Conservation (phyloP, 176 grass and related monocot genomes). For the Ensete glaucum region DNA sequence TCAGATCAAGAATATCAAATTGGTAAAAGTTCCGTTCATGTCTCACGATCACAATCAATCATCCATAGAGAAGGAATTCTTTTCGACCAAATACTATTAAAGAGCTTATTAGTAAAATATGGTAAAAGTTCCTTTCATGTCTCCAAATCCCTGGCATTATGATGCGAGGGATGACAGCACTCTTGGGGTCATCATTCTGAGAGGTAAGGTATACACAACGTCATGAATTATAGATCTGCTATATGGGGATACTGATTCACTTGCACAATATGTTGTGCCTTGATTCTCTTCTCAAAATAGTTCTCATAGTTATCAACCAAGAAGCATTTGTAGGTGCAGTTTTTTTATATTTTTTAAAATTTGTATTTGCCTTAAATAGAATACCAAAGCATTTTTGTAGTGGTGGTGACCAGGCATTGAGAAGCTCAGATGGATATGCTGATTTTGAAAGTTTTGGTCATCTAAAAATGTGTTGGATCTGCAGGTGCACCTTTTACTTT, state of each 20-base stretch:
- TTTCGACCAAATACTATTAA: slow-evolving; percentile 88
- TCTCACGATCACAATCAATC: slow-evolving; percentile 79
- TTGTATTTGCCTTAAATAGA: slow-evolving; percentile 28
- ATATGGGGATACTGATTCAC: no score
- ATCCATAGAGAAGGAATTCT: slow-evolving; percentile 75
- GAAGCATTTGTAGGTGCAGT: no score
- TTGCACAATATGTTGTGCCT: no score
- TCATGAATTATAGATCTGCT: background rate
- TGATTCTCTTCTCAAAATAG: no score
- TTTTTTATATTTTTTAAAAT: background rate
- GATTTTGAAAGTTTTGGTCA: slow-evolving; percentile 88
- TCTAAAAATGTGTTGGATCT: slow-evolving; percentile 94
- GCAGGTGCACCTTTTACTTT: slow-evolving; percentile 36
- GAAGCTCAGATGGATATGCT: slow-evolving; percentile 71
- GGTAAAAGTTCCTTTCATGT: slow-evolving; percentile 5
- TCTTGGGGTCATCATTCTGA: slow-evolving; percentile 72
- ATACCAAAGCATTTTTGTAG: slow-evolving; percentile 71
- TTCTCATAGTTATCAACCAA: no score
- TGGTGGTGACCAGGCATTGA: slow-evolving; percentile 80
- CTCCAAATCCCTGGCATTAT: slow-evolving; percentile 54
- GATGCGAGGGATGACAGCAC: slow-evolving; percentile 73
- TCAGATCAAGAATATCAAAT: no score
- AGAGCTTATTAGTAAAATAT: slow-evolving; percentile 48
- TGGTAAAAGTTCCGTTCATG: background rate
- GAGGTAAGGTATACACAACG: slow-evolving; percentile 43